phyloP scores from a whole-genome alignment of 352 stramenopile species.

The Globisporangium orthogonon region DNA sequence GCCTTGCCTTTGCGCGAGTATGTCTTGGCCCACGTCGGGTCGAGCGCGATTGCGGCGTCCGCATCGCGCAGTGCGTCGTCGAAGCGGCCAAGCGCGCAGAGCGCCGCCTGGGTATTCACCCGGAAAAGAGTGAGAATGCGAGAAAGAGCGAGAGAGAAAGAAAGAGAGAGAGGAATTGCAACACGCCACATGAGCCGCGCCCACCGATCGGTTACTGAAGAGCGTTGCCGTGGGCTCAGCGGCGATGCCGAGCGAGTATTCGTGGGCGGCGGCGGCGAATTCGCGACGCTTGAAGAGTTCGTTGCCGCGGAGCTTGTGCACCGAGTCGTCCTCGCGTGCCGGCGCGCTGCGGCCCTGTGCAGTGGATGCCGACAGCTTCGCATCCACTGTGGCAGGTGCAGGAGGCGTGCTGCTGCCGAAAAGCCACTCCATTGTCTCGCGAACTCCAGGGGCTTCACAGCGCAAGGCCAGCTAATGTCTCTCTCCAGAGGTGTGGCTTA shows the following conservation, averaged over 20 bases:
- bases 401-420: conserved; percentile 22
- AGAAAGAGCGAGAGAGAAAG: too few relatives aligned
- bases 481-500: too few relatives aligned
- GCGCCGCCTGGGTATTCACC: conserved; percentile 27
- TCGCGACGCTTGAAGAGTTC: conserved; percentile 53
- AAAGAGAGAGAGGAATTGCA: too few relatives aligned
- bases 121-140: too few relatives aligned
- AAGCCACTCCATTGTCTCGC: conserved; percentile 52
- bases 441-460: too few relatives aligned
- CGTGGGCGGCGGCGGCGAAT: conserved; percentile 38
- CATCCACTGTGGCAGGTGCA: conserved; percentile 22
- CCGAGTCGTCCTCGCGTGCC: conserved; percentile 52
- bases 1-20: conserved; percentile 80
- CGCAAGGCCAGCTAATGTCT: too few relatives aligned
- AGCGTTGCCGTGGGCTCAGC: conserved; percentile 52
- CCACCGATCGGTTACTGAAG: conserved; percentile 69
- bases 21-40: conserved; percentile 65
- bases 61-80: conserved; percentile 46
- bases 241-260: conserved; percentile 63
- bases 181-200: background rate
- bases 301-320: conserved; percentile 63
- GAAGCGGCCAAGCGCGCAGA: conserved; percentile 54
- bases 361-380: conserved; percentile 48
- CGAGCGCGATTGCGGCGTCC: conserved; percentile 49
- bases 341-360: conserved; percentile 59